Evolutionary conservation across 177 flowering plant genomes (phyloP).

Genomic region (Vitis hybrid): DNA sequence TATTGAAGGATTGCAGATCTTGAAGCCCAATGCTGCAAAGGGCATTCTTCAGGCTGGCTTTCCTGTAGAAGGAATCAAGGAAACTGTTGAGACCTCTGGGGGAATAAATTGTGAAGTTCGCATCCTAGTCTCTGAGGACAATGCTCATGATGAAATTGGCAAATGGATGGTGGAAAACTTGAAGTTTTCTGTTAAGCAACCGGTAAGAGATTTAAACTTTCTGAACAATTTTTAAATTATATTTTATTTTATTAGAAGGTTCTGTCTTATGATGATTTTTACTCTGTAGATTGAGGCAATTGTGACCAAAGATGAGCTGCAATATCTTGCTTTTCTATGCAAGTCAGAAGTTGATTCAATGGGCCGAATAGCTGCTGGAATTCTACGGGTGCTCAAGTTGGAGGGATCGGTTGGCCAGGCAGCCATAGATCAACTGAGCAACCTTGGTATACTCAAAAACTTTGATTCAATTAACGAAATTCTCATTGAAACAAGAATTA

Average conservation of each 20-base stretch:
- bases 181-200: slow-evolving; percentile 79
- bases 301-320: slow-evolving; percentile 85
- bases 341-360: slow-evolving; percentile 87
- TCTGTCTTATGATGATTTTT: not conserved
- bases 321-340: slow-evolving; percentile 68
- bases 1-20: slow-evolving; percentile 81
- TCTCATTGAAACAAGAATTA: no score
- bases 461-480: not conserved
- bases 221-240: not conserved
- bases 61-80: slow-evolving; percentile 32
- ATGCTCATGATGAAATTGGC: slow-evolving; percentile 37
- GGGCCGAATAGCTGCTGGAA: slow-evolving; percentile 92
- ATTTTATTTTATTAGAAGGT: not conserved
- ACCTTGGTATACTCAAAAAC: slow-evolving; percentile 59
- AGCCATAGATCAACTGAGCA: slow-evolving; percentile 81
- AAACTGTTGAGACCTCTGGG: slow-evolving; percentile 34
- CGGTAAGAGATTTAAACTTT: slow-evolving; percentile 45
- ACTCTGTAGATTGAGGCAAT: slow-evolving; percentile 76
- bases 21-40: slow-evolving; percentile 62
- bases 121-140: slow-evolving; percentile 46
- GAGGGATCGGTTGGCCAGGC: slow-evolving; percentile 81
- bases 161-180: slow-evolving; percentile 76
- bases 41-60: slow-evolving; percentile 21
- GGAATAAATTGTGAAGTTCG: slow-evolving; percentile 73
- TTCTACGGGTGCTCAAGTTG: slow-evolving; percentile 79